These are phyloP conservation scores for Mucor racemosus DNA, from an alignment of 371 early-diverging fungal species.

Conservation along the genomic window DNA sequence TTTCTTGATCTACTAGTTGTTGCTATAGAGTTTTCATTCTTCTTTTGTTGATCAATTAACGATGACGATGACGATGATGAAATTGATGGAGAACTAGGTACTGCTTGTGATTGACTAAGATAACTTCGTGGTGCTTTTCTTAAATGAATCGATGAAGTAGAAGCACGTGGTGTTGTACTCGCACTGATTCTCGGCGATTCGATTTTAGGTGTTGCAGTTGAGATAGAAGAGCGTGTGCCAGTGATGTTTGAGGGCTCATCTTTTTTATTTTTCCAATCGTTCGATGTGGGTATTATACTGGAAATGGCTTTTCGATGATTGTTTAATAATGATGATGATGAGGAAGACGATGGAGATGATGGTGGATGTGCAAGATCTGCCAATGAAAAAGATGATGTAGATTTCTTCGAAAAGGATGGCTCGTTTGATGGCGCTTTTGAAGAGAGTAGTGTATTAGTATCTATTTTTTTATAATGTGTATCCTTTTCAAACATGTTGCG, in stretches of 20 bases:
- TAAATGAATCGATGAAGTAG: conserved; percentile 13
- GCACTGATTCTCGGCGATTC: conserved; percentile 36
- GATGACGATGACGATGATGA: background rate
- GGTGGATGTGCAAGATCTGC: conserved; percentile 19
- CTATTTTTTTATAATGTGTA: background rate
- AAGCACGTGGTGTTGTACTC: conserved; percentile 31
- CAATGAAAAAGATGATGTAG: conserved; percentile 11
- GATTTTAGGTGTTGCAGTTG: conserved; percentile 37
- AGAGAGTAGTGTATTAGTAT: conserved; percentile 17
- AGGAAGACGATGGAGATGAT: conserved; percentile 12
- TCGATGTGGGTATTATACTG: conserved; percentile 6
- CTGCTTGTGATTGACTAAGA: conserved; percentile 1
- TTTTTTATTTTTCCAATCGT: background rate
- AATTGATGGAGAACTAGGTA: conserved; percentile 1
- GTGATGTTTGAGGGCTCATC: conserved; percentile 9
- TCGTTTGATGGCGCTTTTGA: conserved; percentile 11
- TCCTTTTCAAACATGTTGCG: conserved; percentile 29
- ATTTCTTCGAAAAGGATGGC: background rate
- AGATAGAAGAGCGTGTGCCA: conserved; percentile 26
- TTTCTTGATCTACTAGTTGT: conserved; percentile 13
- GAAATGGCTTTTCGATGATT: background rate
- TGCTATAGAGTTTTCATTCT: background rate
- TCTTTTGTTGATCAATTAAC: background rate
- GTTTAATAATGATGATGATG: conserved; percentile 10
- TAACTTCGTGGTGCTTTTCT: conserved; percentile 24